Percentiles rank a stretch among this genome's conserved stretches.
phyloP scores from a whole-genome alignment of 1,139 yeast species.

The Zygoascus hellenicus region DNA sequence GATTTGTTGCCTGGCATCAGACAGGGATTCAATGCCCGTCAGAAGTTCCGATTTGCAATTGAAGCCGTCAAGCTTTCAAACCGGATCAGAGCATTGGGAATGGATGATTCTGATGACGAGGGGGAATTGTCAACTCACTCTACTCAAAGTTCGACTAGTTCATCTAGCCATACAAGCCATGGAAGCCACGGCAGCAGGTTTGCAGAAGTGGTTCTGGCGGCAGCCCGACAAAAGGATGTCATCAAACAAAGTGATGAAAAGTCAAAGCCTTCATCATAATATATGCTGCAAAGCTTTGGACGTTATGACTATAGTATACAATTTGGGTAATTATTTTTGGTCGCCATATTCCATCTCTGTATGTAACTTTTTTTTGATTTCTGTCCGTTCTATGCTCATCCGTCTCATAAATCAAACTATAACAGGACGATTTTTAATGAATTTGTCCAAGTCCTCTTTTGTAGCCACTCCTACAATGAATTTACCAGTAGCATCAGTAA shows the following conservation, averaged over 20 bases:
- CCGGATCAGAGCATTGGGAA: slow-evolving; percentile 59
- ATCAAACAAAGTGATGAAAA: slow-evolving; percentile 1
- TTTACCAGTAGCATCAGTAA: slow-evolving; percentile 50
- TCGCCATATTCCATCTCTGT: too few relatives aligned
- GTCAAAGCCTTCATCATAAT: not conserved
- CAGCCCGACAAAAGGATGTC: slow-evolving; percentile 55
- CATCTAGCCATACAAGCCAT: slow-evolving; percentile 7
- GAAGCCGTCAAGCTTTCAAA: slow-evolving; percentile 74
- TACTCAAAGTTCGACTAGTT: not conserved
- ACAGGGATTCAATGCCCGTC: slow-evolving; percentile 77
- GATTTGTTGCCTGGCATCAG: slow-evolving; percentile 69
- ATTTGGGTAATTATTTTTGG: too few relatives aligned
- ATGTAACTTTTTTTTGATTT: too few relatives aligned
- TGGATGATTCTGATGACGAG: slow-evolving; percentile 45
- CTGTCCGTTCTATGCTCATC: too few relatives aligned
- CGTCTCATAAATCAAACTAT: not conserved
- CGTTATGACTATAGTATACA: not conserved
- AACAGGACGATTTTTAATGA: slow-evolving; percentile 47
- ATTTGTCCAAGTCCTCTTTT: slow-evolving; percentile 52
- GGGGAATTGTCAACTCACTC: slow-evolving; percentile 27
- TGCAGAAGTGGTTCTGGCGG: slow-evolving; percentile 70
- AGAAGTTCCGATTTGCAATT: slow-evolving; percentile 79
- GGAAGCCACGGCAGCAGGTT: slow-evolving; percentile 41
- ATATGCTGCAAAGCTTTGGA: not conserved
- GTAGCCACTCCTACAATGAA: slow-evolving; percentile 62